A percentile compares a stretch with the other conserved stretches of the same genome.
Conservation (phyloP, 441 rosid genomes). For the Gossypium gossypioides region DNA sequence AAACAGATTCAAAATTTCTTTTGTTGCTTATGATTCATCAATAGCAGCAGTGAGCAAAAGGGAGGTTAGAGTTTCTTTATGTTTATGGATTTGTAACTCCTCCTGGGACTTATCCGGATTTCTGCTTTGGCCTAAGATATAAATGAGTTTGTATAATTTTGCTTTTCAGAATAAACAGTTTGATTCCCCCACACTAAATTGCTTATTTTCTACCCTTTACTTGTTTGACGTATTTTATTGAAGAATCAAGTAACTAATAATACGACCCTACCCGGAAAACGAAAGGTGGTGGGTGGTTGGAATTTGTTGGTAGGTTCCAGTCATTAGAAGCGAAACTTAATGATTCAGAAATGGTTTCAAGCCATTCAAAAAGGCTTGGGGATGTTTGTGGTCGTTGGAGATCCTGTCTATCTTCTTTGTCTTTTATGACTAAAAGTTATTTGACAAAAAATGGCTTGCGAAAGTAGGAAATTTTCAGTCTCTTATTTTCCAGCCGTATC, state of each 20-base stretch:
- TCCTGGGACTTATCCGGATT: conserved; percentile 17
- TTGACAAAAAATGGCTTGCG: neutral
- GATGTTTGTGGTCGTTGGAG: conserved; percentile 29
- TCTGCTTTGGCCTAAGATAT: neutral
- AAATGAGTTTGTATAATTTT: neutral
- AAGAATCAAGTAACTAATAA: no score
- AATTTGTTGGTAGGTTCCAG: no score
- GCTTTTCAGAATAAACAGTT: neutral
- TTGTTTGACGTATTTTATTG: no score
- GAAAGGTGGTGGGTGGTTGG: no score
- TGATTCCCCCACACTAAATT: neutral
- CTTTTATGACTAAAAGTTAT: conserved; percentile 12
- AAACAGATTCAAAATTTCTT: conserved; percentile 19
- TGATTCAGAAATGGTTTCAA: conserved; percentile 10
- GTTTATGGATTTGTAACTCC: conserved; percentile 23
- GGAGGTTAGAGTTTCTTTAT: conserved; percentile 16
- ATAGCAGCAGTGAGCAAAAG: conserved; percentile 17
- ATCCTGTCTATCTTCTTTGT: conserved; percentile 21
- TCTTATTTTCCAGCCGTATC: neutral
- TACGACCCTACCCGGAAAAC: no score
- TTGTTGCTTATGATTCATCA: conserved; percentile 18
- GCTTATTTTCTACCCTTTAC: neutral
- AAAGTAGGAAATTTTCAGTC: neutral
- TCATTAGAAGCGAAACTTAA: neutral
- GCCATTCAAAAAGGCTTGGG: conserved; percentile 15